Conservation (phyloP, 495 filamentous ascomycete species). For the Lasiosphaeris hirsuta region DNA sequence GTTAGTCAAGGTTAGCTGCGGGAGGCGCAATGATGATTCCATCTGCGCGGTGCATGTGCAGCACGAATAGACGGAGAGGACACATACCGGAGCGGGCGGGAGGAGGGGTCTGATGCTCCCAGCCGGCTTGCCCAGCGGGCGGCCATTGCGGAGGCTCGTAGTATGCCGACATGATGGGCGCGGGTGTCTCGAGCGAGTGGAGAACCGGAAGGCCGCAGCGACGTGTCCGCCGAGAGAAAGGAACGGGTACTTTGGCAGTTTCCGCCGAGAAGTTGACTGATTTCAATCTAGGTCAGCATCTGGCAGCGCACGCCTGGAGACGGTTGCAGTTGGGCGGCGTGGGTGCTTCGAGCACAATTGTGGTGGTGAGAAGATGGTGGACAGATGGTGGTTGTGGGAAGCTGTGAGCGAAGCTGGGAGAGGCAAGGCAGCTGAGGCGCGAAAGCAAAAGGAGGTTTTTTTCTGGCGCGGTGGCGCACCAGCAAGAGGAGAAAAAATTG, state of each 20-base stretch:
- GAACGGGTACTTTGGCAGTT: constrained; percentile 9
- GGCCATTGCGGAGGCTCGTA: constrained; percentile 85
- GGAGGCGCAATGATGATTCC: background rate
- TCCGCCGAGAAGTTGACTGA: constrained; percentile 20
- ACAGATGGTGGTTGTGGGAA: background rate
- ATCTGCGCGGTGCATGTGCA: too few species aligned
- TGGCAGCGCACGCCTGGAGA: constrained; percentile 4
- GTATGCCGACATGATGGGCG: constrained; percentile 67
- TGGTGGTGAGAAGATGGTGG: constrained; percentile 1
- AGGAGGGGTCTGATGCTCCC: constrained; percentile 81
- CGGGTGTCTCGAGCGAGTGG: constrained; percentile 20
- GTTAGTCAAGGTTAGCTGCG: constrained; percentile 26
- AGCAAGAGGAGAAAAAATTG: constrained; percentile 22
- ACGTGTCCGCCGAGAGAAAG: constrained; percentile 11
- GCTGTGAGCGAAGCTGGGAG: constrained; percentile 9
- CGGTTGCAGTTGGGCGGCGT: constrained; percentile 10
- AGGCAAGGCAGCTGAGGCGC: constrained; percentile 10
- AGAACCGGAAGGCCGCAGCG: constrained; percentile 37
- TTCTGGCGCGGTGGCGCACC: constrained; percentile 26
- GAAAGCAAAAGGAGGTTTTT: constrained; percentile 12
- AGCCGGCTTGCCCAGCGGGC: constrained; percentile 56
- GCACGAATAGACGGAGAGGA: background rate
- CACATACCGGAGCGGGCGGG: constrained; percentile 78
- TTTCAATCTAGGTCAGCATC: constrained; percentile 13
- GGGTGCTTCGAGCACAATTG: constrained; percentile 18